Percentiles rank a stretch among this genome's conserved stretches.
phyloP scores from a whole-genome alignment of 1,284 basidiomycete species.

The Sanguinoderma infundibulare region DNA sequence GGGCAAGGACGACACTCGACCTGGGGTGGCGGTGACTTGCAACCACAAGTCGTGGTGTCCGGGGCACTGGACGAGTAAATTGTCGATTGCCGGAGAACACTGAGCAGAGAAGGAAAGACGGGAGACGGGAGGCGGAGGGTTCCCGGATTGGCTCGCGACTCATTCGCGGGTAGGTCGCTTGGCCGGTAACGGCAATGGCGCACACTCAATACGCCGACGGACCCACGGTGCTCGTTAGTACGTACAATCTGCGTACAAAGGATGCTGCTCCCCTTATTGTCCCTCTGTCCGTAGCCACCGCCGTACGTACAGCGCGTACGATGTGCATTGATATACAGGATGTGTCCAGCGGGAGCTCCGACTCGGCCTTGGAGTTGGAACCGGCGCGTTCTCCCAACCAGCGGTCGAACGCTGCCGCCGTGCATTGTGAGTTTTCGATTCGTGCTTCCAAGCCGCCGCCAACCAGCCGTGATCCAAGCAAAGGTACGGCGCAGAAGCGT shows the following conservation, averaged over 20 bases:
- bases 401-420: not conserved
- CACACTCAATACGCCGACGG: not conserved
- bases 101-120: not conserved
- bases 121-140: too few relatives aligned
- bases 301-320: not conserved
- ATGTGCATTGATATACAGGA: not conserved
- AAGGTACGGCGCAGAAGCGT: not conserved
- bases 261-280: not conserved
- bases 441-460: too few relatives aligned
- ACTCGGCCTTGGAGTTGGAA: not conserved
- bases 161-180: not conserved
- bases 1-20: not conserved
- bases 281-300: not conserved
- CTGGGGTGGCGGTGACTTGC: not conserved
- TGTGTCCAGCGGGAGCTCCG: not conserved
- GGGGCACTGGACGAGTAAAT: not conserved
- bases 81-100: not conserved
- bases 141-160: not conserved
- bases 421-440: too few relatives aligned
- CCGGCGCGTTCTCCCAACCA: not conserved
- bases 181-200: not conserved
- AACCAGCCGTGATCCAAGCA: not conserved
- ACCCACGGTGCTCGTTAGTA: slow-evolving; percentile 4
- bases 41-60: too few relatives aligned
- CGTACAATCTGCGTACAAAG: slow-evolving; percentile 19